Evolutionary conservation across 495 filamentous ascomycete species (phyloP).

Genomic region (Usnea hakonensis): DNA sequence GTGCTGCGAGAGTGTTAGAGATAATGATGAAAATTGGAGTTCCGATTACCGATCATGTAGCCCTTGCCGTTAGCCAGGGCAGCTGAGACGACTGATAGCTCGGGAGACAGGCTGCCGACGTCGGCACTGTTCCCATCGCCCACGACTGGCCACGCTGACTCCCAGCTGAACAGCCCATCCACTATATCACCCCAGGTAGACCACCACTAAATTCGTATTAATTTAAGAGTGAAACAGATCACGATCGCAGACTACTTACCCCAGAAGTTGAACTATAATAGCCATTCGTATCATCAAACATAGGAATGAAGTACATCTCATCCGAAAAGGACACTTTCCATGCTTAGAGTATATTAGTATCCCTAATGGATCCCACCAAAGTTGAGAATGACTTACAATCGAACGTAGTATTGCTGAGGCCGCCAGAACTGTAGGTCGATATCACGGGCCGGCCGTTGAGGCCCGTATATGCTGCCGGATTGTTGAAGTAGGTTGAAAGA

Average conservation of each 20-base stretch:
- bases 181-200: constrained; percentile 20
- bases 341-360: constrained; percentile 1
- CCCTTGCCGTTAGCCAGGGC: constrained; percentile 22
- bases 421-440: constrained; percentile 7
- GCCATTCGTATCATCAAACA: constrained; percentile 22
- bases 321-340: constrained; percentile 1
- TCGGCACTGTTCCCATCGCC: constrained; percentile 1
- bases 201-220: constrained; percentile 9
- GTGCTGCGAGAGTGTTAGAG: constrained; percentile 10
- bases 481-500: constrained; percentile 8
- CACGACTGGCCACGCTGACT: constrained; percentile 29
- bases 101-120: constrained; percentile 23
- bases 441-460: constrained; percentile 18
- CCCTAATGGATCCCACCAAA: background rate
- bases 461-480: constrained; percentile 19
- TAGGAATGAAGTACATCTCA: constrained; percentile 22
- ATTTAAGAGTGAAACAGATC: background rate
- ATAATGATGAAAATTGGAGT: background rate
- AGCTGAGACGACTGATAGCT: constrained; percentile 21
- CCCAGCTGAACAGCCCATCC: constrained; percentile 33
- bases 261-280: constrained; percentile 18
- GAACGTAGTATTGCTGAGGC: constrained; percentile 13
- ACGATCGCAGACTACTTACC: background rate
- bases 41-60: constrained; percentile 31
- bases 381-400: background rate